Base-by-base conservation (phyloP, 1,284 basidiomycete genomes). In the Erythrobasidium hasegawianum region DNA sequence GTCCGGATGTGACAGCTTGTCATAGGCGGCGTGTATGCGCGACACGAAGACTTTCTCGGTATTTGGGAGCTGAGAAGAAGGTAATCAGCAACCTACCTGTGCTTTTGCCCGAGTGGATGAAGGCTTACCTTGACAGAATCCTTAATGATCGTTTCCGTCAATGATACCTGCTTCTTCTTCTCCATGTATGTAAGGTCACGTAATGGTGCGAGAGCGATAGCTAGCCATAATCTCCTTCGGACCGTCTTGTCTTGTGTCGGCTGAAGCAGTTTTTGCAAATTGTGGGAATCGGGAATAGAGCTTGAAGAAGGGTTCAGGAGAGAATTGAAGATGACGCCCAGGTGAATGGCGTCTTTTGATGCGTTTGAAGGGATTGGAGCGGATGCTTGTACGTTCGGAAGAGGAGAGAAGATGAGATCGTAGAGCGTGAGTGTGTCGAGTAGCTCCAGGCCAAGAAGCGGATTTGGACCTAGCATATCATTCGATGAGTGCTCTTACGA, bases 341-440 rank as follows among this genome's bases (percentile, higher is more conserved):
- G 27, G 49, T 20, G 27, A 14, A 57, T 24, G 11, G 54, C 55
- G 43, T 45, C 14, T 38, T 67, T 40, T 18, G 52, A 22, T 43
- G 64, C 62, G 91, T 81, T 9, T 81, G 81, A 0, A 79, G 78
- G 3, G 89, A 70, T 1, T 52, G 47, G 74, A 1, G 84, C 83
- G 18, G 76, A 69, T 10, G 77, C 69, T 9, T 80, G 68, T 85
- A 80, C 27, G 78, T 79, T 69, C 29, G 79, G 73, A 52, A 83
- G 78, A 54, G 81, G 71, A 20, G 70, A 59, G 64, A 74, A 95
- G 59, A 94, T 83, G 18, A 86, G 78, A 22, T 81, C 75, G 75
- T 90, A 89, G 0, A 96, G 80, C 2, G 81, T 81, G 3, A 94
- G 81, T 5, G 82, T 77, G 67, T 86, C 78, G 60, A 96, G 89